Conservation (phyloP, 2,329 filamentous ascomycete species). For the Colletotrichum sp. region DNA sequence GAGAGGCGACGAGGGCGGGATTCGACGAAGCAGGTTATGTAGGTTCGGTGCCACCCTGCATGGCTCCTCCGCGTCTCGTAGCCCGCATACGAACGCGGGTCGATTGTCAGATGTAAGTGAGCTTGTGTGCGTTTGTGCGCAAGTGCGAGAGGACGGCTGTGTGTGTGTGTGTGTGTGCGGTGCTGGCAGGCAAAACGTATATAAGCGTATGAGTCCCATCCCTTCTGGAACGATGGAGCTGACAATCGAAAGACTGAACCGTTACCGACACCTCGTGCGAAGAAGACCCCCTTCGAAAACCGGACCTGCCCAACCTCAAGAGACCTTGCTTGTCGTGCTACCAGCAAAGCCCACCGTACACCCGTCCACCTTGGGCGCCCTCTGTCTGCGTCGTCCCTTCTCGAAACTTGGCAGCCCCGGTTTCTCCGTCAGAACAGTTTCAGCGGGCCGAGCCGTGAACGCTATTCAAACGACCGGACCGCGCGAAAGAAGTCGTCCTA, state of each 20-base stretch:
- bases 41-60: conserved; percentile 19
- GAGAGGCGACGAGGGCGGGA: not conserved
- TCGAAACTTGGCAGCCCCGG: conserved; percentile 18
- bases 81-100: conserved; percentile 19
- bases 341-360: not conserved
- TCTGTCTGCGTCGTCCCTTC: not conserved
- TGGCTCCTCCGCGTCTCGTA: conserved; percentile 17
- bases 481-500: not conserved
- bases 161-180: not conserved
- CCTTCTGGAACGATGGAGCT: conserved; percentile 6
- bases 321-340: not conserved
- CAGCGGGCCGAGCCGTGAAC: conserved; percentile 20
- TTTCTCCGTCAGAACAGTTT: conserved; percentile 11
- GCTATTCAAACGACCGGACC: conserved; percentile 7
- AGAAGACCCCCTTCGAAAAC: not conserved
- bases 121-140: conserved; percentile 13
- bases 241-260: conserved; percentile 2
- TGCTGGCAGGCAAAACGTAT: conserved; percentile 14
- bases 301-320: not conserved
- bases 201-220: conserved; percentile 18
- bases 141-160: not conserved
- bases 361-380: not conserved
- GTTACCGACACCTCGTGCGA: not conserved
- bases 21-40: not conserved
- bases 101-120: conserved; percentile 20